Evolutionary conservation across 305 asterid species (phyloP).

Genomic region (Solanum hybrid): DNA sequence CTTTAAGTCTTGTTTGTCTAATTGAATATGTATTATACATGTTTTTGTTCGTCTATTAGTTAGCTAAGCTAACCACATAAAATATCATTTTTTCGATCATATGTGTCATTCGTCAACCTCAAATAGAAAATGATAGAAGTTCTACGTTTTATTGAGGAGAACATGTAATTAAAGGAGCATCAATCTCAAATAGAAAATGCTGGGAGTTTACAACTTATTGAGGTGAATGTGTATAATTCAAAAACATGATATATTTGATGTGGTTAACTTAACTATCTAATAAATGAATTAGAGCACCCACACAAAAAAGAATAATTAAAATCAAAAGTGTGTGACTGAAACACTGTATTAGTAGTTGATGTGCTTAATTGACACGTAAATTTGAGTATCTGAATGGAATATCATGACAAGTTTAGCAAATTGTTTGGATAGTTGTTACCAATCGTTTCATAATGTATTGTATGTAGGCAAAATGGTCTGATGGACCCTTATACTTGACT

Average conservation of each 20-base stretch:
- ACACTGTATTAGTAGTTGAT: not conserved
- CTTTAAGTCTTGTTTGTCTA: not conserved
- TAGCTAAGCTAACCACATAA: not conserved
- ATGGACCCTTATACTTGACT: too few relatives aligned
- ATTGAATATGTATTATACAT: not conserved
- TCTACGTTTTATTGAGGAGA: not conserved
- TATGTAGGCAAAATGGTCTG: too few relatives aligned
- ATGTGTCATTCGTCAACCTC: not conserved
- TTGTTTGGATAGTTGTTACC: not conserved
- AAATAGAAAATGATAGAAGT: rapidly evolving
- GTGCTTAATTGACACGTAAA: not conserved
- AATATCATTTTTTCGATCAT: not conserved
- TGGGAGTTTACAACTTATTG: rapidly evolving
- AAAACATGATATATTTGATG: not conserved
- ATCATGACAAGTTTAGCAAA: not conserved
- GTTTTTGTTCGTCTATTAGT: too few relatives aligned
- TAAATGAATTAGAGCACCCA: not conserved
- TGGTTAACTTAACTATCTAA: too few relatives aligned
- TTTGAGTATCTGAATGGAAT: not conserved
- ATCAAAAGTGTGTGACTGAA: not conserved
- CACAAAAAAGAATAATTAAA: not conserved
- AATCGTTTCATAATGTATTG: not conserved
- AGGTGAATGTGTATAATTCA: not conserved
- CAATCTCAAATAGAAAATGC: not conserved
- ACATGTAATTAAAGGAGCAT: not conserved